Percentiles rank a stretch among this genome's conserved stretches.
phyloP scores from a whole-genome alignment of 306 rosid species.

The Urtica urens region DNA sequence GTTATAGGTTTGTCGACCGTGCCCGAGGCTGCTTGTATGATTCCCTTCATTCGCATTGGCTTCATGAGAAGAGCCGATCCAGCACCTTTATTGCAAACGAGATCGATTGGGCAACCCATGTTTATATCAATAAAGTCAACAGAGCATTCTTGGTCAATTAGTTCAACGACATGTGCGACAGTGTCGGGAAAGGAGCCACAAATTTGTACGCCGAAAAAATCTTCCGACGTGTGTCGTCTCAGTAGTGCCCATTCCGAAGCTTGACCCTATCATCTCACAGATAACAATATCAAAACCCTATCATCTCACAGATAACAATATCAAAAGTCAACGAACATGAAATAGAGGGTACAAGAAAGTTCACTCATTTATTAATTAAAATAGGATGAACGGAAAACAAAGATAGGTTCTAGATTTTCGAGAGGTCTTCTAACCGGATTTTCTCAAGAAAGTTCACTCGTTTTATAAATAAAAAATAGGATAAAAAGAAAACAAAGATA shows the following conservation, averaged over 20 bases:
- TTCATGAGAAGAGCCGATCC: slow-evolving; percentile 89
- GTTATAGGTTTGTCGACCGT: slow-evolving; percentile 54
- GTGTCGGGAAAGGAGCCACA: slow-evolving; percentile 81
- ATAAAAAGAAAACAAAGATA: no score
- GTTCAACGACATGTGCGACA: slow-evolving; percentile 62
- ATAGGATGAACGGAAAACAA: no score
- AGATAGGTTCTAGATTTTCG: no score
- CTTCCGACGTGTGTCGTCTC: slow-evolving; percentile 78
- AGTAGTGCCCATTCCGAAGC: slow-evolving; percentile 97
- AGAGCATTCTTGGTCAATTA: slow-evolving; percentile 67
- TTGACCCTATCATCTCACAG: slow-evolving; percentile 54
- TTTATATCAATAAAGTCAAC: slow-evolving; percentile 85
- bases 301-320: slow-evolving; percentile 9
- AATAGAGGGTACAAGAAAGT: neutral
- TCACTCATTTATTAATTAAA: no score
- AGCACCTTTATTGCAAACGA: slow-evolving; percentile 89
- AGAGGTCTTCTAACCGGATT: no score
- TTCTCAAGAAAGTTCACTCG: no score
- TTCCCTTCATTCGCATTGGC: slow-evolving; percentile 80
- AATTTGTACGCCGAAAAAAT: slow-evolving; percentile 89
- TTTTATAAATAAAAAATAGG: no score
- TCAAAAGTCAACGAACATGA: slow-evolving; percentile 30
- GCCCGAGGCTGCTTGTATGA: slow-evolving; percentile 62
- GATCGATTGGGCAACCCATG: slow-evolving; percentile 95
- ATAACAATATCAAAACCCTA: slow-evolving; percentile 37